Base-by-base conservation (phyloP, 192 early-diverging fungal genomes). In the Physocladia obscura region DNA sequence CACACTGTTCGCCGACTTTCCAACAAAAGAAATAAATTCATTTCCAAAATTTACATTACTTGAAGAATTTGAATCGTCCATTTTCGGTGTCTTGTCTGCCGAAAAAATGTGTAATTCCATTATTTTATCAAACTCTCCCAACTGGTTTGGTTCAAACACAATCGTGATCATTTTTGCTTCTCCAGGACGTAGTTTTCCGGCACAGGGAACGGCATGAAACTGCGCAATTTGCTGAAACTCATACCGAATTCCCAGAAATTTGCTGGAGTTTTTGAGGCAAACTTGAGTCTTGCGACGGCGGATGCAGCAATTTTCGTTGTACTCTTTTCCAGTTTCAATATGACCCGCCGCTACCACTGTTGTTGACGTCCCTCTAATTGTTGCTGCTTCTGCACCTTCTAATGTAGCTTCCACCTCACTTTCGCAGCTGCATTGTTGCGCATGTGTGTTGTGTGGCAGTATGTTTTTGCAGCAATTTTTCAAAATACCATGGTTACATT, bases 61-160 rank as follows among this genome's bases (percentile, higher is more conserved):
- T 19, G 36, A 62, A 34, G 19, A 31, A 29, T 52, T 36, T n/a
- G n/a, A n/a, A n/a, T n/a, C n/a, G n/a, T n/a, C n/a, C n/a, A n/a
- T 21, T 26, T 5, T n/a, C 31, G 57, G 49, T 19, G 19, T 47
- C 31, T 79, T 74, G 48, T 35, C 55, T 51, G 62, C 76, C 19
- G 65, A 57, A 39, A 2, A 26, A 19, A 68, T 11, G 13, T 39
- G 11, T 29, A 68, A 56, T 15, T 56, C 26, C 56, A 75, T 57
- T 1, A 21, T 73, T 6, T 49, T 74, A 17, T 78, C 60, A 55
- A 82, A 79, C 11, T 69, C 27, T 8, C 83, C 83, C 31, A 78
- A 58, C 61, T 84, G 83, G 36, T 81, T 74, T 19, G 83, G 83
- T 36, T 68, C 47, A 70, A 82, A 84, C 1, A 58, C 13, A 1